Percentiles rank a stretch among this genome's conserved stretches.
Conservation (phyloP, 1,284 basidiomycete genomes). For the Golubevia sp. region DNA sequence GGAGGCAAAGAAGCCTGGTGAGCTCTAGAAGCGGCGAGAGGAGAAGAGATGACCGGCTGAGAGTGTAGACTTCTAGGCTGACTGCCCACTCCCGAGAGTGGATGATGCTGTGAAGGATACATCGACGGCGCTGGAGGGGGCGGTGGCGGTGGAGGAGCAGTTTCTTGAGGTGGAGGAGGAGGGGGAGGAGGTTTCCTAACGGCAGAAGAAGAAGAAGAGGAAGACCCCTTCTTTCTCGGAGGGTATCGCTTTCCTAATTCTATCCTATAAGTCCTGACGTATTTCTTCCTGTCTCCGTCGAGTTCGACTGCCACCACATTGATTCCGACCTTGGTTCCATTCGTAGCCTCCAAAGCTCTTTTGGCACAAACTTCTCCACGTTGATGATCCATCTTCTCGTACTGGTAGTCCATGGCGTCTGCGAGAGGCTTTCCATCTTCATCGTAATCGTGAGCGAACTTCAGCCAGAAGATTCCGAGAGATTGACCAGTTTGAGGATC, state of each 20-base stretch:
- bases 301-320: slow-evolving; percentile 57
- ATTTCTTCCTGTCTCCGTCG: slow-evolving; percentile 63
- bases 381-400: slow-evolving; percentile 55
- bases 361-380: slow-evolving; percentile 58
- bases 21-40: neutral
- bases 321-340: slow-evolving; percentile 47
- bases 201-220: neutral
- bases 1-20: neutral
- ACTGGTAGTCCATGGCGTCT: neutral
- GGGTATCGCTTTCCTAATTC: slow-evolving; percentile 66
- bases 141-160: slow-evolving; percentile 10
- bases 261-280: slow-evolving; percentile 63
- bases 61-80: neutral
- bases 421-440: slow-evolving; percentile 17
- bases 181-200: slow-evolving; percentile 7
- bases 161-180: slow-evolving; percentile 8
- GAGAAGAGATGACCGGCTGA: neutral
- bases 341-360: slow-evolving; percentile 16
- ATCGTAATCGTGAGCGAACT: slow-evolving; percentile 65
- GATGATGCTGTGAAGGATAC: neutral
- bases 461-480: slow-evolving; percentile 80
- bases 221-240: slow-evolving; percentile 3
- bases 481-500: slow-evolving; percentile 79
- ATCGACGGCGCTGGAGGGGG: neutral
- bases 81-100: neutral